These are phyloP conservation scores for Candida glucosophila DNA, from an alignment of 1,139 yeast genomes.

Conservation along the genomic window DNA sequence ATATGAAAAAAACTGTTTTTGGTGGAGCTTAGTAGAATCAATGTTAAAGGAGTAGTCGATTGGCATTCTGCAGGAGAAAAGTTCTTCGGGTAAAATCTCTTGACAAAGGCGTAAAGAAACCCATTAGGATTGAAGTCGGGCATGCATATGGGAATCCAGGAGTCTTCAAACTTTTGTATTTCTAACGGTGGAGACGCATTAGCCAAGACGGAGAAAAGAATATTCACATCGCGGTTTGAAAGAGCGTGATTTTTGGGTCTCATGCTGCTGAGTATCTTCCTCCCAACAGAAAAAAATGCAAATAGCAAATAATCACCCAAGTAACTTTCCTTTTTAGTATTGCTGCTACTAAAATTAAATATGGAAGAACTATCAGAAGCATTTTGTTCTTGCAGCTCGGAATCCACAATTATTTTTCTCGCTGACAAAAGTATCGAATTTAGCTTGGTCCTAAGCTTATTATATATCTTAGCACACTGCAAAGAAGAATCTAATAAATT, in stretches of 20 bases:
- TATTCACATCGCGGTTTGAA: slow-evolving; percentile 22
- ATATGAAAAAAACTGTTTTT: slow-evolving; percentile 75
- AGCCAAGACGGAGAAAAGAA: slow-evolving; percentile 21
- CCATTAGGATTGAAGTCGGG: slow-evolving; percentile 88
- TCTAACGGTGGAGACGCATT: slow-evolving; percentile 7
- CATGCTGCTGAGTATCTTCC: slow-evolving; percentile 20
- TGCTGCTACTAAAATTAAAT: no score
- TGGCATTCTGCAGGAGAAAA: slow-evolving; percentile 8
- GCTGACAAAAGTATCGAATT: slow-evolving; percentile 18
- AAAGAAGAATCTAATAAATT: slow-evolving; percentile 19
- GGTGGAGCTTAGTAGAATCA: slow-evolving; percentile 74
- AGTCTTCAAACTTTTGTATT: slow-evolving; percentile 43
- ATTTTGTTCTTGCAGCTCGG: no score
- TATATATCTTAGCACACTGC: slow-evolving; percentile 24
- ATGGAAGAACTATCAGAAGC: no score
- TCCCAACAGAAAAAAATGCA: slow-evolving; percentile 16
- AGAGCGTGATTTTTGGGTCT: slow-evolving; percentile 29
- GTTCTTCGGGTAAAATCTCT: slow-evolving; percentile 35
- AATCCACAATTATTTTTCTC: slow-evolving; percentile 12
- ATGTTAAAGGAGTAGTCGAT: slow-evolving; percentile 33
- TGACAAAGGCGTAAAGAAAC: slow-evolving; percentile 73
- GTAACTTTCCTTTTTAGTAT: slow-evolving; percentile 4
- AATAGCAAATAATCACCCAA: slow-evolving; percentile 27
- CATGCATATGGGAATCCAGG: slow-evolving; percentile 91
- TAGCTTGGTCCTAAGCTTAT: slow-evolving; percentile 25